phyloP scores from a whole-genome alignment of 345 rosid genomes.

The Citrus australasica region DNA sequence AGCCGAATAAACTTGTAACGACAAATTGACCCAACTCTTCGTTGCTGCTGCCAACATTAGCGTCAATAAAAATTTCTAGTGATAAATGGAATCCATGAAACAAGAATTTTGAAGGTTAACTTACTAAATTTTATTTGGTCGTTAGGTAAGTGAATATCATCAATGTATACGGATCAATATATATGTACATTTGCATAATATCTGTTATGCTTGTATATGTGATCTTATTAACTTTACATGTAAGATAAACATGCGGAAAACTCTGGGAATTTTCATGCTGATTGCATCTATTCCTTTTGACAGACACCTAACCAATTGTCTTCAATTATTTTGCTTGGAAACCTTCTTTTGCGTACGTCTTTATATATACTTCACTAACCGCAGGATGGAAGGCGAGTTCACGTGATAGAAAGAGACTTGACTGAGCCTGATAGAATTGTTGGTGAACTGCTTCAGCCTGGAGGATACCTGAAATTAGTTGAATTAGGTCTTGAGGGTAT shows the following conservation, averaged over 20 bases:
- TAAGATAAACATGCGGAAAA: neutral
- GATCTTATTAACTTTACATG: neutral
- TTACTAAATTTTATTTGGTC: neutral
- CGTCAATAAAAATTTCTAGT: neutral
- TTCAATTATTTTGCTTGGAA: constrained; percentile 12
- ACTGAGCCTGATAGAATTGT: constrained; percentile 47
- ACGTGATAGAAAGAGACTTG: constrained; percentile 51
- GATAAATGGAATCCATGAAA: neutral
- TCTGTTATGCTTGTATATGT: neutral
- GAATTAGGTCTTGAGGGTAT: constrained; percentile 51
- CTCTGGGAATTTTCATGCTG: neutral
- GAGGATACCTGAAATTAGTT: constrained; percentile 44
- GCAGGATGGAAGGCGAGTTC: constrained; percentile 53
- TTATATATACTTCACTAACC: neutral
- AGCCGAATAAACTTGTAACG: neutral
- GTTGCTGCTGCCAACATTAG: no score
- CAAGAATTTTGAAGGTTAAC: neutral
- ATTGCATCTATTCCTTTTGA: neutral
- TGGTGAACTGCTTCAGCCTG: constrained; percentile 54
- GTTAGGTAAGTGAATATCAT: neutral
- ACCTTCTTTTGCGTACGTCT: neutral
- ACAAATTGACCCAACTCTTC: neutral
- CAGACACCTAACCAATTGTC: neutral
- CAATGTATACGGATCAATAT: neutral
- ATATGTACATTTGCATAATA: neutral